Evolutionary conservation across 148 eudicot genomes (phyloP).

Genomic region (Selenicereus undatus): DNA sequence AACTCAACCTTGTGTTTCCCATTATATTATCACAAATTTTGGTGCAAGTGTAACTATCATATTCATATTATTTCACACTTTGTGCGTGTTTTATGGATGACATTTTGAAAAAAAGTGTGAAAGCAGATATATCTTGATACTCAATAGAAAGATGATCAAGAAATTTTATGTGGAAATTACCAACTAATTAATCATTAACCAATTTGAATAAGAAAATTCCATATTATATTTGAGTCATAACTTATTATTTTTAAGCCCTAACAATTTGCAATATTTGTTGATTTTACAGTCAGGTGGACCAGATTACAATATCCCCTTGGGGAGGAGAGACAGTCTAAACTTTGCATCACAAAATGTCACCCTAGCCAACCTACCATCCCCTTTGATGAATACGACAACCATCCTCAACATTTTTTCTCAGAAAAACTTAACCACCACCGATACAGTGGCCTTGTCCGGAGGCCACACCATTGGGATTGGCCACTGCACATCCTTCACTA

Average conservation of each 20-base stretch:
- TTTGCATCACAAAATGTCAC: constrained; percentile 14
- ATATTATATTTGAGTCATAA: not conserved
- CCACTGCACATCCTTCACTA: constrained; percentile 35
- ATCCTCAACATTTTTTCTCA: constrained; percentile 21
- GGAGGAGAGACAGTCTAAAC: constrained; percentile 26
- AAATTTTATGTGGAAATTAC: not conserved
- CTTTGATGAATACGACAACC: constrained; percentile 19
- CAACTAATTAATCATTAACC: not conserved
- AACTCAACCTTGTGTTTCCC: too few relatives aligned
- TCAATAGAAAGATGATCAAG: not conserved
- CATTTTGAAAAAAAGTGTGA: not conserved
- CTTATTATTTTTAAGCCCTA: not conserved
- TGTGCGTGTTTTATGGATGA: too few relatives aligned
- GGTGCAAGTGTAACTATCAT: too few relatives aligned
- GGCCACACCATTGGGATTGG: constrained; percentile 46
- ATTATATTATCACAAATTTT: too few relatives aligned
- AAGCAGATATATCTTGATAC: not conserved
- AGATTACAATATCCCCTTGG: constrained; percentile 29
- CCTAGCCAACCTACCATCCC: constrained; percentile 31
- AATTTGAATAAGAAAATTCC: not conserved
- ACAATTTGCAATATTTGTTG: not conserved
- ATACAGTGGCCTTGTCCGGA: constrained; percentile 46
- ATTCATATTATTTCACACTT: not conserved
- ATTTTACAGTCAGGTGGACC: constrained; percentile 34
- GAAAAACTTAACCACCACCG: constrained; percentile 33